Conservation (phyloP, 495 filamentous ascomycete species). For the Penicillium psychrofluorescens region DNA sequence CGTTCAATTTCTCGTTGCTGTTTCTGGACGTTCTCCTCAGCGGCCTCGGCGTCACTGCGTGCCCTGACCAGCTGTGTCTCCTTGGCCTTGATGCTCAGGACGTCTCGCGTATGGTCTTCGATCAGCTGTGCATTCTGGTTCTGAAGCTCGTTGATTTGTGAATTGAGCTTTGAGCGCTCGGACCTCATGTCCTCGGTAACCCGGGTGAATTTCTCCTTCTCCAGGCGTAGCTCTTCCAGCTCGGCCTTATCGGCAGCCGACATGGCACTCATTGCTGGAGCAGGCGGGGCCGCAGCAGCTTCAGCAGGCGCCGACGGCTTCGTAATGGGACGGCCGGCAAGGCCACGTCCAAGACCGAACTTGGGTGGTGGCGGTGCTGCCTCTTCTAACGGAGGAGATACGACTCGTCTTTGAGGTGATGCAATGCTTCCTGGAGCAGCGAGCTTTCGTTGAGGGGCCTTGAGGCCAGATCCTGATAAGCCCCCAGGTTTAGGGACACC, state of each 20-base stretch:
- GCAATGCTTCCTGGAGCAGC: conserved; percentile 50
- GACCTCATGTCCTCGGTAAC: conserved; percentile 68
- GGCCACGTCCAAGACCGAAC: conserved; percentile 62
- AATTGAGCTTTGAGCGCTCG: conserved; percentile 65
- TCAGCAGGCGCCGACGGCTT: conserved; percentile 53
- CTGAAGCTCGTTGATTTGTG: conserved; percentile 79
- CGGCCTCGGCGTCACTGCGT: conserved; percentile 79
- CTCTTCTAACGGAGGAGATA: conserved; percentile 49
- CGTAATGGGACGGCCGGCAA: conserved; percentile 81
- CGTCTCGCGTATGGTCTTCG: conserved; percentile 93
- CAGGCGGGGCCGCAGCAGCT: conserved; percentile 32
- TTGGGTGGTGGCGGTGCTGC: conserved; percentile 53
- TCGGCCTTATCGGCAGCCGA: conserved; percentile 75
- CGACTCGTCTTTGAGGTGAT: conserved; percentile 57
- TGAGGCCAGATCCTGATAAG: conserved; percentile 58
- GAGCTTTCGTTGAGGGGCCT: conserved; percentile 56
- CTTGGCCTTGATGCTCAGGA: conserved; percentile 94
- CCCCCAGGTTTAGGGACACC: conserved; percentile 58
- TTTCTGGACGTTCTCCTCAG: conserved; percentile 74
- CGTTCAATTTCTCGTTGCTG: conserved; percentile 86
- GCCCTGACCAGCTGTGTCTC: conserved; percentile 94
- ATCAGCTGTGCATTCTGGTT: conserved; percentile 95
- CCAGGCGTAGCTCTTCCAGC: conserved; percentile 76
- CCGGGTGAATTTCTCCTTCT: conserved; percentile 68
- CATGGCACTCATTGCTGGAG: conserved; percentile 52